Evolutionary conservation across 352 stramenopile species (phyloP).

Genomic region (Pythium chondricola): DNA sequence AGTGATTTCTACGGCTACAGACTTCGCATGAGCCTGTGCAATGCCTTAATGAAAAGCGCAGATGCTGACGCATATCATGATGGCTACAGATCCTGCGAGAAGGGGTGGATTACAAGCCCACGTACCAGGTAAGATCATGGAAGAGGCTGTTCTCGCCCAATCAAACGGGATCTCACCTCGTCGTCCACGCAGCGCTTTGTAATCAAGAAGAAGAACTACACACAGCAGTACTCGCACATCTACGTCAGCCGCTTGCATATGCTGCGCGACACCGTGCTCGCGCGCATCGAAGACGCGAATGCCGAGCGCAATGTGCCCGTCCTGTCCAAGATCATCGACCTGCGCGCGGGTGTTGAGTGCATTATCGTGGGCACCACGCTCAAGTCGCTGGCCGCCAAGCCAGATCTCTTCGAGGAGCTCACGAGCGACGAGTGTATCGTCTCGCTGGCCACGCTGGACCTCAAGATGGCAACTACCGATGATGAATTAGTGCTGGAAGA

Average conservation of each 20-base stretch:
- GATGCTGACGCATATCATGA: constrained; percentile 7
- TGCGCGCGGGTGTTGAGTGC: constrained; percentile 56
- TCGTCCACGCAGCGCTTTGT: constrained; percentile 52
- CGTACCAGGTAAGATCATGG: constrained; percentile 23
- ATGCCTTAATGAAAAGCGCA: neutral
- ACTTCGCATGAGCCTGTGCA: neutral
- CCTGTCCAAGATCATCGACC: constrained; percentile 72
- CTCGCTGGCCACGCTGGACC: constrained; percentile 26
- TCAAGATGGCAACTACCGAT: constrained; percentile 47
- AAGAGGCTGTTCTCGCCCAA: neutral
- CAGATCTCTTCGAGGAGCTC: constrained; percentile 79
- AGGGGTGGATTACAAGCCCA: constrained; percentile 42
- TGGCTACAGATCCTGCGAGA: constrained; percentile 27
- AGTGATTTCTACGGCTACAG: neutral
- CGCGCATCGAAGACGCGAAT: constrained; percentile 31
- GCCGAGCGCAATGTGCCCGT: constrained; percentile 21
- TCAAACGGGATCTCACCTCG: neutral
- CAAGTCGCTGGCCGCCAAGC: constrained; percentile 72
- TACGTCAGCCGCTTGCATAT: constrained; percentile 78
- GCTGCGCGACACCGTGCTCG: constrained; percentile 56
- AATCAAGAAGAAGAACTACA: constrained; percentile 81
- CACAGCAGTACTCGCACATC: constrained; percentile 88
- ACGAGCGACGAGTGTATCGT: constrained; percentile 45
- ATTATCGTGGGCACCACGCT: constrained; percentile 80
- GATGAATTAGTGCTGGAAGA: constrained; percentile 86